phyloP scores from a whole-genome alignment of 169 alveolate species.

The Eimeria zaria region DNA sequence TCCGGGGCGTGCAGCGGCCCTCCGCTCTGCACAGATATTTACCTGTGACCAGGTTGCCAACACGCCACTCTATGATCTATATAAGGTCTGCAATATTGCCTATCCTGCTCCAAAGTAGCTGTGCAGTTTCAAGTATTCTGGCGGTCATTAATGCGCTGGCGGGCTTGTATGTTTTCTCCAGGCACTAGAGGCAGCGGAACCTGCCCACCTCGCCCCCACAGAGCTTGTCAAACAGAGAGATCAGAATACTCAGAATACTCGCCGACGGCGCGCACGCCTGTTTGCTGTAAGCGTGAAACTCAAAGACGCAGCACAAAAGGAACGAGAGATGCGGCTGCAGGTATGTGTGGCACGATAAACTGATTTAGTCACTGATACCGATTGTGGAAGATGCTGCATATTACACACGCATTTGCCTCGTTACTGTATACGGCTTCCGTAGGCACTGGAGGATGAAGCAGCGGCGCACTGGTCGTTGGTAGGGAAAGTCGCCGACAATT shows the following conservation, averaged over 20 bases:
- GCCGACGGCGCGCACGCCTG: conserved; percentile 59
- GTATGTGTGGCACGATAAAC: neutral
- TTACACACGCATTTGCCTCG: neutral
- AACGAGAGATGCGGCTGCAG: conserved; percentile 60
- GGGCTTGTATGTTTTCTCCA: neutral
- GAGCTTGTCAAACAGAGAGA: neutral
- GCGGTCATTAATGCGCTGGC: neutral
- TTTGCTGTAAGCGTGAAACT: conserved; percentile 64
- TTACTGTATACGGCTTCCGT: neutral
- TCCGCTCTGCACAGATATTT: conserved; percentile 42
- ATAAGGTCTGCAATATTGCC: conserved; percentile 44
- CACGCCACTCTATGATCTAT: conserved; percentile 25
- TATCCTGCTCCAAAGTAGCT: neutral
- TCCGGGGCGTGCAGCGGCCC: conserved; percentile 54
- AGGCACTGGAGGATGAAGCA: conserved; percentile 73
- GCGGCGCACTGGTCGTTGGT: conserved; percentile 68
- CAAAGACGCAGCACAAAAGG: conserved; percentile 64
- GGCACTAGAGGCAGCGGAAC: conserved; percentile 77
- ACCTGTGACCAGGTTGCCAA: conserved; percentile 37
- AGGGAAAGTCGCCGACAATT: conserved; percentile 12
- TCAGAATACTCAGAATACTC: neutral
- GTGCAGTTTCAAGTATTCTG: neutral
- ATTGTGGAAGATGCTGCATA: neutral
- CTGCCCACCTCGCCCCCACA: conserved; percentile 34
- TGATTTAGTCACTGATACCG: neutral